Base-by-base conservation (phyloP, 192 early-diverging fungal genomes). In the Rhizophagus sp. region DNA sequence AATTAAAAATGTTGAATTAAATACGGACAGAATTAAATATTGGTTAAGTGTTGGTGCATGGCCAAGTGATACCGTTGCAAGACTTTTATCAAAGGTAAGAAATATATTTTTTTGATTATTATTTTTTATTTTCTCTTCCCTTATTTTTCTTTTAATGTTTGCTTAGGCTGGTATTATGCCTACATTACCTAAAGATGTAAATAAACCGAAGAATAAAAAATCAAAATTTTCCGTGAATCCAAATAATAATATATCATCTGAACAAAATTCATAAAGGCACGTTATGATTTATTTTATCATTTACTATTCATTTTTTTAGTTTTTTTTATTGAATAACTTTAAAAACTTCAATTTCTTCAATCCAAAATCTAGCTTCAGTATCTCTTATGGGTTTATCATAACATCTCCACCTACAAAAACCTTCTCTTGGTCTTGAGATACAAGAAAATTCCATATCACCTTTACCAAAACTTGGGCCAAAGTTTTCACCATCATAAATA, bases 41-140 rank as follows among this genome's bases (percentile, higher is more conserved):
- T 99, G 98, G 98, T 85, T 99, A 63, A 94, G 93, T 24, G 95
- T 96, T 30, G 98, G 98, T 11, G 98, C 98, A n/a, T 95, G 97
- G 87, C 97, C 97, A 4, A 91, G 92, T n/a, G 93, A 96, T 41
- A 86, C 92, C 61, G 98, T 97, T n/a, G 91, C 90, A 30, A 94
- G 93, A 81, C 83, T 99, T 84, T 85, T 99, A 25, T 92, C 91
- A 74, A 95, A 95, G 91, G 93, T 95, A 82, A 67, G 22, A 52
- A 27, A 36, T 57, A 33, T 63, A 62, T 76, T 19, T 13, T n/a
- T 75, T 13, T 69, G 30, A 30, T 30, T 30, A 30, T 30, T 30
- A 30, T 30, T 47, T 12, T 13, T 67, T 36, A 49, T 50, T 36
- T 13, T 44, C 24, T 78, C 25, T 24, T 36, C 34, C 10, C 30